Evolutionary conservation across 257 asterid species (phyloP), one percentile per base, ranked within the genome.

Genomic region (Solanum appendiculatum): DNA sequence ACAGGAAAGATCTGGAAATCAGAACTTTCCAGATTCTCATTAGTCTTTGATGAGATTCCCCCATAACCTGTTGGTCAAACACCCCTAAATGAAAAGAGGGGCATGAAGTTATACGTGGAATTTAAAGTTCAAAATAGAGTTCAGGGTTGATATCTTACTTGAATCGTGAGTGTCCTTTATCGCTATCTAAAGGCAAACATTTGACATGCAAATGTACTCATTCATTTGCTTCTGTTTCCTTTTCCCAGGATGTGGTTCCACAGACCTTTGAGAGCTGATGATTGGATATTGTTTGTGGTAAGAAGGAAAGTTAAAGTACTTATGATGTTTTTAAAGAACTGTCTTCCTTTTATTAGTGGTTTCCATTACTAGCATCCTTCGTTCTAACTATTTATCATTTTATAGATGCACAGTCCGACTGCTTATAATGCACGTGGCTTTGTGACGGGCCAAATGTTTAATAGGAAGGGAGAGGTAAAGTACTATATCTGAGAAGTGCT

Each of bases 221-320:
- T 44, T 18, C 36, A 8, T 46, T 29, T 12, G 23, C 18, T 13
- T 54, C 33, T 42, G 15, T 37, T 87, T 85, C 60, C 87, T 88
- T 78, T 87, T 58, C 82, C 69, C 95, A 97, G 99, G 97, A 94
- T 97, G 92, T 97, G 98, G 99, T 97, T 97, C 86, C 99, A 97
- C 93, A 91, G 93, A 89, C 90, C 96, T 70, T 88, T 95, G 85
- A 93, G 96, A 92, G 98, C 98, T 74, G 99, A 97, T 87, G 99
- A 97, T 83, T 97, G 99, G 99, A 89, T 95, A 91, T 92, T 97
- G 88, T 97, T 91, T 92, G 99, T 92, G 90, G 99, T 95, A 87
- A 93, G 99, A 86, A 74, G 77, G 73, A 36, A 85, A 40, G 20
- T 10, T 2, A 11, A 66, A 44, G 16, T 8, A 31, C 10, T 29